Conservation (phyloP, 108 stramenopile species). For the Stephanodiscus triporus region DNA sequence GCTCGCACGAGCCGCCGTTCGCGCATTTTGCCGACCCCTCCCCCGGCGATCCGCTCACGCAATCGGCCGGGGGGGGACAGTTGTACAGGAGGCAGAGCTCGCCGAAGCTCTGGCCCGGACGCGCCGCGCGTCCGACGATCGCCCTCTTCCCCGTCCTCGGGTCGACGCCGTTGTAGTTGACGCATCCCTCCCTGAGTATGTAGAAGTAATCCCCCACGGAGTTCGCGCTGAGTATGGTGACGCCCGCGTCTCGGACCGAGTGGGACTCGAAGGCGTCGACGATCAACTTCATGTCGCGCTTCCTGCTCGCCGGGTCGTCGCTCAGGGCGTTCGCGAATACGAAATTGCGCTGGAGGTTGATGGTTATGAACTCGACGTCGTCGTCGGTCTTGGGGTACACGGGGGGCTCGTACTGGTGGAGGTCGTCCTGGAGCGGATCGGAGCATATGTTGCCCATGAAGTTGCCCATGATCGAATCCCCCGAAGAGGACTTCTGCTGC, state of each 20-base stretch:
- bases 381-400: conserved; percentile 26
- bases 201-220: conserved; percentile 72
- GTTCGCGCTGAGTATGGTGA: conserved; percentile 35
- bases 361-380: conserved; percentile 40
- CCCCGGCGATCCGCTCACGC: conserved; percentile 21
- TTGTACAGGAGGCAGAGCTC: conserved; percentile 81
- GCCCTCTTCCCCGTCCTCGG: conserved; percentile 27
- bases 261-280: conserved; percentile 49
- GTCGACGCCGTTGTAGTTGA: conserved; percentile 45
- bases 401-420: conserved; percentile 22
- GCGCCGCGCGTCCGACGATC: conserved; percentile 25
- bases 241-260: conserved; percentile 6
- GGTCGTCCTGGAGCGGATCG: conserved; percentile 15
- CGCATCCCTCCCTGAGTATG: conserved; percentile 55
- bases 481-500: neutral
- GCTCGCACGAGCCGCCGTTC: conserved; percentile 21
- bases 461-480: conserved; percentile 11
- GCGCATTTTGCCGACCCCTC: conserved; percentile 15
- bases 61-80: conserved; percentile 75
- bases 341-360: conserved; percentile 47
- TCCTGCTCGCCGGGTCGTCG: conserved; percentile 24
- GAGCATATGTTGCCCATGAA: conserved; percentile 38
- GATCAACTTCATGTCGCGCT: conserved; percentile 41
- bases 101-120: conserved; percentile 65
- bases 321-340: conserved; percentile 53